A percentile compares a stretch with the other conserved stretches of the same genome.
phyloP scores from a whole-genome alignment of 2,329 filamentous ascomycete genomes.

The Exophiala viscosa region DNA sequence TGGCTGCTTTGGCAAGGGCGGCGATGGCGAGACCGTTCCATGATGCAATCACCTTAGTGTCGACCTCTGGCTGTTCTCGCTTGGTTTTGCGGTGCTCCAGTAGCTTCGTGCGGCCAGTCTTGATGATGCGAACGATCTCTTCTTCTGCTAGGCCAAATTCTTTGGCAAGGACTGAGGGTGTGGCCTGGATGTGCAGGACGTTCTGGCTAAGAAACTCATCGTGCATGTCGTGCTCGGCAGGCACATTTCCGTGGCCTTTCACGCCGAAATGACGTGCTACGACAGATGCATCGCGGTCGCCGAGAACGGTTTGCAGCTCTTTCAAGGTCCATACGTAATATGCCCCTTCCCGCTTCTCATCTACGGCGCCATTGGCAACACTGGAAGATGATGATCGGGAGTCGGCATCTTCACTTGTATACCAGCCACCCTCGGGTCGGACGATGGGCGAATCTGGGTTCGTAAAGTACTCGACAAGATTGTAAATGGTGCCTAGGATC shows the following conservation, averaged over 20 bases:
- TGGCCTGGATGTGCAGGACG: constrained; percentile 69
- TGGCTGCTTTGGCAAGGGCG: constrained; percentile 71
- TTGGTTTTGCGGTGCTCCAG: constrained; percentile 68
- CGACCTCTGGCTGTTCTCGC: constrained; percentile 71
- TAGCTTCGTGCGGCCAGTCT: constrained; percentile 64
- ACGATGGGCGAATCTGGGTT: constrained; percentile 58
- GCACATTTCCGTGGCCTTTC: constrained; percentile 78
- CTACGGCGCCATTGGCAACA: constrained; percentile 50
- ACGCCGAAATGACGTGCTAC: constrained; percentile 83
- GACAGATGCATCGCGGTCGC: constrained; percentile 64
- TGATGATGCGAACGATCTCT: constrained; percentile 65
- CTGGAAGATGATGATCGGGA: constrained; percentile 62
- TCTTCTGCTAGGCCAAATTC: constrained; percentile 70
- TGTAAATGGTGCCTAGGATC: constrained; percentile 72
- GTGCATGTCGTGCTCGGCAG: constrained; percentile 75
- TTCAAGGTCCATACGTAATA: constrained; percentile 92
- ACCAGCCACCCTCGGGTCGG: constrained; percentile 69
- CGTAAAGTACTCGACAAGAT: constrained; percentile 83
- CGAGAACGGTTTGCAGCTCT: constrained; percentile 75
- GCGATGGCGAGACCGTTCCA: constrained; percentile 89
- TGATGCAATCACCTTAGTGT: constrained; percentile 81
- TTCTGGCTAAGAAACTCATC: constrained; percentile 96
- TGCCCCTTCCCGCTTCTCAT: constrained; percentile 81
- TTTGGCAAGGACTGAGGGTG: constrained; percentile 64
- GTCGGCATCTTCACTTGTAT: constrained; percentile 86